Percentiles rank a stretch among this genome's conserved stretches.
These are phyloP conservation scores for Suhomyces bribrorum DNA, from an alignment of 1,139 yeast genomes.

Conservation along the genomic window DNA sequence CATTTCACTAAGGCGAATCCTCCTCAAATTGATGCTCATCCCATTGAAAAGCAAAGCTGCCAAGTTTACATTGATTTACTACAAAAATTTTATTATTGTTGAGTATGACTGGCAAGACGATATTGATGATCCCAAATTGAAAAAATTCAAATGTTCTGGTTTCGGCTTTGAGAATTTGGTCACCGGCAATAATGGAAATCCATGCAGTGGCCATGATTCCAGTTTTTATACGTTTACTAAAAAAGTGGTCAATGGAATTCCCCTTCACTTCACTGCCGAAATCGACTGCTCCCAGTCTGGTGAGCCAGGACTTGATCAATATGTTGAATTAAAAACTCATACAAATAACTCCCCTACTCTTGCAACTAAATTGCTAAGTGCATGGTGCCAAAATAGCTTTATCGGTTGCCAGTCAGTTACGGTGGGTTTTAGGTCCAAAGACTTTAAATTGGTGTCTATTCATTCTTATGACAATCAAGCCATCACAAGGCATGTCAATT, in stretches of 20 bases:
- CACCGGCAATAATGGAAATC: conserved; percentile 14
- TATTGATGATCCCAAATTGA: conserved; percentile 6
- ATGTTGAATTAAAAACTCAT: conserved; percentile 30
- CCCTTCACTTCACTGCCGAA: conserved; percentile 26
- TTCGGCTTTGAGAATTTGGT: conserved; percentile 25
- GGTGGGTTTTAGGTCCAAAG: conserved; percentile 24
- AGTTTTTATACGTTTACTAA: conserved; percentile 22
- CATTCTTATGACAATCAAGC: conserved; percentile 20
- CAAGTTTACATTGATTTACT: conserved; percentile 23
- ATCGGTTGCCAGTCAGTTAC: conserved; percentile 20
- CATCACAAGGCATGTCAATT: conserved; percentile 15
- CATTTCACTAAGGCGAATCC: conserved; percentile 23
- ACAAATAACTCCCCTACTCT: conserved; percentile 10
- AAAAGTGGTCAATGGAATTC: conserved; percentile 15
- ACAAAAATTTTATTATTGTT: conserved; percentile 23
- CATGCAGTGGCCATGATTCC: too few relatives aligned
- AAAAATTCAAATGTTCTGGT: conserved; percentile 24
- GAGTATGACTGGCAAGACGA: conserved; percentile 23
- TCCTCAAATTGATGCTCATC: conserved; percentile 21
- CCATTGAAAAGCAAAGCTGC: conserved; percentile 20
- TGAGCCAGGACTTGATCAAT: conserved; percentile 15
- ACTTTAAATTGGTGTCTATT: conserved; percentile 21
- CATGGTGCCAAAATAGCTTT: conserved; percentile 28
- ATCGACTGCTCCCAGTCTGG: conserved; percentile 21
- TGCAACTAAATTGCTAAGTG: conserved; percentile 18